Base-by-base conservation (phyloP, 805 yeast species). In the Starmerella bacillaris region DNA sequence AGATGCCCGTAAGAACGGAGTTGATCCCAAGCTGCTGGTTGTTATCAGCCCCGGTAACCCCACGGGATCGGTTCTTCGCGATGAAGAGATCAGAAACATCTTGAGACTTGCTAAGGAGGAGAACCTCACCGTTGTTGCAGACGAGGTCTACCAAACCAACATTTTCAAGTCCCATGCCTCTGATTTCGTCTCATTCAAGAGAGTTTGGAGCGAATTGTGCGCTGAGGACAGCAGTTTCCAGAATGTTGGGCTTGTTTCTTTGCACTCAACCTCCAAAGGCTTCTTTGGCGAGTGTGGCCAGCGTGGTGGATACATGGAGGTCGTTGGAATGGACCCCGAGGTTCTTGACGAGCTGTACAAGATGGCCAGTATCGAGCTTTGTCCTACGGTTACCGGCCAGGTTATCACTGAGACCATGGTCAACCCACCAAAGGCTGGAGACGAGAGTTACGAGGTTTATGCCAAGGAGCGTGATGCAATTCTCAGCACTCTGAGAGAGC, bases 41-140 rank as follows among this genome's bases (percentile, higher is more conserved):
- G 79, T 89, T 12, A 89, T 89, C 51, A 89, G 89, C 60, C 99
- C 99, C 2, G 96, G 99, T 38, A 89, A 89, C 58, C 99, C 99
- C 43, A 89, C 99, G 0, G 99, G 99, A 29, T 69, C 94, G 1
- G 72, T 83, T 36, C 63, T 89, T 39, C 56, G 68, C 7, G 64
- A 62, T 34, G 68, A 67, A 4, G 72, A 74, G 42, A 82, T 89
- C 50, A 70, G 64, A 28, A 75, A 73, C 29, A 66, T 89, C 36
- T 63, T 89, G 38, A 63, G 68, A 26, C 67, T 86, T 37, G 93
- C 94, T 21, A 92, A 93, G 14, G 74, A 75, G 51, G 60, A 82
- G 45, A 83, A 92, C 29, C 55, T 89, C 12, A 86, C 83, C 3
- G 66, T 89, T 34, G 76, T 89, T 44, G 95, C 98, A 11, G 99